These are phyloP conservation scores for Calonectria honghensis DNA, from an alignment of 2,329 filamentous ascomycete genomes.

Conservation along the genomic window DNA sequence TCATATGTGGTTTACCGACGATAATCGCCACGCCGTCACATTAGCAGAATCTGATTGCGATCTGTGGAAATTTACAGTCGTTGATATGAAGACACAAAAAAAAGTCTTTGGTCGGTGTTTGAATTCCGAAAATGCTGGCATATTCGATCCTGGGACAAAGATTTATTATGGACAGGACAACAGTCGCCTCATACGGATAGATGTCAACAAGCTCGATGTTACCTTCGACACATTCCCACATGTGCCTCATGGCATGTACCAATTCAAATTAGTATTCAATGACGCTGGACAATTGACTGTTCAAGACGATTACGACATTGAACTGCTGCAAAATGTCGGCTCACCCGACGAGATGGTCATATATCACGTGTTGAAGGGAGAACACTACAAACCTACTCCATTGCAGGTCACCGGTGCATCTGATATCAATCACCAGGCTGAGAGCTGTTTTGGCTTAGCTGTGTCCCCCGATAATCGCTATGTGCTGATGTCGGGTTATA, in stretches of 20 bases:
- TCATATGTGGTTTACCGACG: slow-evolving; percentile 3
- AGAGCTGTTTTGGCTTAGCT: slow-evolving; percentile 13
- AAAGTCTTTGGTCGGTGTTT: background rate
- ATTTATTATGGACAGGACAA: slow-evolving; percentile 1
- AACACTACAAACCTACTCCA: background rate
- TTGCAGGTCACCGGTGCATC: background rate
- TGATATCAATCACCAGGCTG: slow-evolving; percentile 1
- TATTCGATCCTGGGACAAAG: background rate
- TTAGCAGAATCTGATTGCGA: background rate
- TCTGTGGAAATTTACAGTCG: background rate
- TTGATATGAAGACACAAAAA: background rate
- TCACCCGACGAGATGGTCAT: slow-evolving; percentile 6
- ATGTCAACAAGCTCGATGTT: slow-evolving; percentile 1
- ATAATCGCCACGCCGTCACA: background rate
- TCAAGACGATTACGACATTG: background rate
- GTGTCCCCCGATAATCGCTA: background rate
- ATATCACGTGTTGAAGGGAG: background rate
- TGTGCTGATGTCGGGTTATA: slow-evolving; percentile 6
- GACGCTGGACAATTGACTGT: slow-evolving; percentile 11
- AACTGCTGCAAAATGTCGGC: background rate
- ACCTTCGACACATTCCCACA: background rate
- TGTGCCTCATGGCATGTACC: background rate
- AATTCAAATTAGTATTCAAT: slow-evolving; percentile 5
- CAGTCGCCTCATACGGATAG: slow-evolving; percentile 1
- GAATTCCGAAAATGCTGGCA: slow-evolving; percentile 5